Evolutionary conservation across 768 basidiomycete genomes (phyloP), one percentile per base, ranked within the genome.

Genomic region (Amanita molliuscula): DNA sequence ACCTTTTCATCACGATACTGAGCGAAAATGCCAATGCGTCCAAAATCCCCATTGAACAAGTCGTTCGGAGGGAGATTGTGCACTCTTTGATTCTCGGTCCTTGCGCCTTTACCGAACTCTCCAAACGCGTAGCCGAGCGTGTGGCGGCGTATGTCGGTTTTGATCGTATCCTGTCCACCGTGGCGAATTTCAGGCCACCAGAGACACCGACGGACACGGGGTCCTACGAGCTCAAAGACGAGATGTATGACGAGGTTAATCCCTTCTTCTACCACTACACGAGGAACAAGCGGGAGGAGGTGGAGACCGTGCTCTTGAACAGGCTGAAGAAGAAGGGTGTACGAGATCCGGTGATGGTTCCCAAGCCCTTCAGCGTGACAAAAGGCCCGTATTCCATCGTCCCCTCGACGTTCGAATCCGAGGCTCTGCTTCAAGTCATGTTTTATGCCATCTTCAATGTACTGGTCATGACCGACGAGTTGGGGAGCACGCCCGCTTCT

Each of bases 221-320:
- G 0, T 67, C 79, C n/a, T 98, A 97, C 65, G 84, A 93, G 53
- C 78, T 98, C 47, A 86, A 82, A 62, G 81, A 90, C 41, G 87
- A 85, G 56, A 73, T 71, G 16, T 92, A 80, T 63, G 84, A 82
- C 53, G 88, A 96, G 55, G 86, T 97, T 55, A 88, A 97, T 58
- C 93, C 94, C 0, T 96, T 93, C 68, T 96, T 94, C 70, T 88
- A 86, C 61, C 94, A 97, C 61, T 97, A 96, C 63, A 85, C 89
- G 13, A 76, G 94, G 35, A 98, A 98, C 67, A 84, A 90, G 57
- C 78, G 93, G 35, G 90, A 95, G 58, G 89, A 93, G 61, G 95
- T 91, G 21, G 91, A 93, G 59, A 78, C 72, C 36, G 76, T 87
- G 3, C 67, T 94, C 43, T 74, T 79, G 53, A 76, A 73, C 43